Base-by-base conservation (phyloP, 1,139 yeast genomes). In the Yarrowia galli region DNA sequence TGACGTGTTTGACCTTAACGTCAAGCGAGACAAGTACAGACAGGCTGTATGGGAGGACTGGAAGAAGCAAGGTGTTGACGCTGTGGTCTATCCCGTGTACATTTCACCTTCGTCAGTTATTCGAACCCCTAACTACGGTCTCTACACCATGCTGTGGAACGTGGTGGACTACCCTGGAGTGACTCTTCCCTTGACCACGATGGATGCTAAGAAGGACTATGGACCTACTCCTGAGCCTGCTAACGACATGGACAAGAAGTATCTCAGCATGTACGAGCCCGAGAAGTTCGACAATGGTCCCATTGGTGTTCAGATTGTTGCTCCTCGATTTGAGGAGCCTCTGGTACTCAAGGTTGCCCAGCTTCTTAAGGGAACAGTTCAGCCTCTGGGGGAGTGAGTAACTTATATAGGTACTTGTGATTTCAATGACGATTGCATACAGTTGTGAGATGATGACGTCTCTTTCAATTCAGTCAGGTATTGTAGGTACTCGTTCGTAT, bases 111-210 rank as follows among this genome's bases (percentile, higher is more conserved):
- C 61, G 13, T 40, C 48, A 0, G 61, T 54, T 23, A n/a, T 54
- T 15, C 23, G 46, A 25, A 23, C 46, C 4, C 23, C 46, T n/a
- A 38, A 54, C 36, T 40, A 54, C 4, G 61, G 46, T 1, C 73
- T 36, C 67, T 71, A 70, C 54, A 83, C 87, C 22, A 78, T 84
- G 43, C 79, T 81, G 20, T 78, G 84, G 76, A 87, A 86, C 73
- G 75, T 84, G 43, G 72, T 84, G 64, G 89, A 87, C 75, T 85
- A 81, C 71, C 79, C 87, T 0, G 84, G 81, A 0, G 80, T 86
- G 20, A 79, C 82, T 0, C 76, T 86, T 69, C 89, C 89, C 0
- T 83, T 85, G n/a, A 80, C 85, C 5, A 76, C 77, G 46, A 86
- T 84, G 16, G 80, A 82, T 69, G 78, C 78, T 68, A 74, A 74